Evolutionary conservation across 208 protist species (phyloP).

Genomic region (Crithidia brevicula): DNA sequence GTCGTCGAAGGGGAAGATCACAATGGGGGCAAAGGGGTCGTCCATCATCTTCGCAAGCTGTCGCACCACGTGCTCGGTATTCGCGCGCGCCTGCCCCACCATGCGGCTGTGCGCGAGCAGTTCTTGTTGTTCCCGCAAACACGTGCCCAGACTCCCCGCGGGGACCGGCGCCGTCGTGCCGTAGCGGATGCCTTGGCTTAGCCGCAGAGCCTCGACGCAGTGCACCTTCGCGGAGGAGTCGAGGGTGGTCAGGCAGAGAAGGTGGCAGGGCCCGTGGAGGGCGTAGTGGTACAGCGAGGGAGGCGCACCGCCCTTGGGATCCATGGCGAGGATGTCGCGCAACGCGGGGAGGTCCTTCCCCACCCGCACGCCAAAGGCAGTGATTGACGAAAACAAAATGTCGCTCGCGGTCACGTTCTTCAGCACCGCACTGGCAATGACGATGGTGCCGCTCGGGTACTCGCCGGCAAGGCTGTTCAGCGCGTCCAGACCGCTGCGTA

Average conservation of each 20-base stretch:
- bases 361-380: slow-evolving; percentile 22
- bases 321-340: slow-evolving; percentile 36
- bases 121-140: slow-evolving; percentile 29
- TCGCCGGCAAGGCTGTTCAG: slow-evolving; percentile 4
- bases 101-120: slow-evolving; percentile 2
- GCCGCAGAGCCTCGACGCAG: slow-evolving; percentile 27
- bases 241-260: slow-evolving; percentile 39
- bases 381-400: slow-evolving; percentile 37
- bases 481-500: slow-evolving; percentile 16
- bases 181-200: slow-evolving; percentile 27
- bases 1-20: slow-evolving; percentile 22
- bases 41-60: slow-evolving; percentile 22
- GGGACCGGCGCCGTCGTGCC: slow-evolving; percentile 26
- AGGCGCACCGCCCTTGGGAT: slow-evolving; percentile 25
- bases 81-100: slow-evolving; percentile 12
- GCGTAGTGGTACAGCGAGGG: slow-evolving; percentile 47
- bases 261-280: slow-evolving; percentile 33
- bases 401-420: slow-evolving; percentile 29
- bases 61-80: slow-evolving; percentile 13
- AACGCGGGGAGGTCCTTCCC: slow-evolving; percentile 36
- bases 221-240: slow-evolving; percentile 26
- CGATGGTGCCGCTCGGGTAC: slow-evolving; percentile 17
- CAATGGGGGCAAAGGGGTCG: slow-evolving; percentile 16
- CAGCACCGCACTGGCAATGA: slow-evolving; percentile 32
- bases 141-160: slow-evolving; percentile 35